A percentile compares a stretch with the other conserved stretches of the same genome.
Evolutionary conservation across 768 basidiomycete species (phyloP).

Genomic region (Tephrocybe sp.): DNA sequence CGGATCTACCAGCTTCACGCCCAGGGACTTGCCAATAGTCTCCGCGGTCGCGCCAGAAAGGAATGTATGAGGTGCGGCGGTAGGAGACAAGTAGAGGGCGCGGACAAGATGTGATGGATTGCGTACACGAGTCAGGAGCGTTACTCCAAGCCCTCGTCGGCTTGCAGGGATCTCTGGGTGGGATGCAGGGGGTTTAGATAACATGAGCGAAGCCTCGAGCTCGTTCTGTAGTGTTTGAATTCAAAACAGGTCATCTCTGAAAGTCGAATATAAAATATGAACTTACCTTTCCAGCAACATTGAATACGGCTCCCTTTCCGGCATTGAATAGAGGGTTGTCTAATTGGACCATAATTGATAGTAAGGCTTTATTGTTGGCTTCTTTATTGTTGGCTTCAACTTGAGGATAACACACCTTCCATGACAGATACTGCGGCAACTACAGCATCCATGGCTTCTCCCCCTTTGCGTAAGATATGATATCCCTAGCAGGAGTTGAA

Average conservation of each 20-base stretch:
- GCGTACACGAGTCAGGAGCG: constrained; percentile 62
- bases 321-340: constrained; percentile 79
- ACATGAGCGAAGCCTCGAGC: constrained; percentile 78
- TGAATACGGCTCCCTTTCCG: constrained; percentile 82
- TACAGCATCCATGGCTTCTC: constrained; percentile 81
- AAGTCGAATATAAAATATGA: background rate
- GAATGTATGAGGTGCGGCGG: constrained; percentile 62
- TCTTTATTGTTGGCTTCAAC: too few relatives aligned
- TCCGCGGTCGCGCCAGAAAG: constrained; percentile 69
- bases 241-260: background rate
- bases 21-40: constrained; percentile 51
- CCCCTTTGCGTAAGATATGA: constrained; percentile 58
- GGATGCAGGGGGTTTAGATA: constrained; percentile 71
- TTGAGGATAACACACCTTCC: constrained; percentile 52
- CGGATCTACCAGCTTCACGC: constrained; percentile 60
- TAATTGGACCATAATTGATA: constrained; percentile 21
- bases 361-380: background rate
- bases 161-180: constrained; percentile 56
- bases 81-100: constrained; percentile 67
- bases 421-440: constrained; percentile 70
- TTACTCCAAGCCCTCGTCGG: constrained; percentile 61
- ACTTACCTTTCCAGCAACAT: constrained; percentile 68
- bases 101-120: constrained; percentile 76
- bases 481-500: constrained; percentile 45
- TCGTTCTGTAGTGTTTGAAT: constrained; percentile 56